Evolutionary conservation across 2,329 filamentous ascomycete genomes (phyloP).

Genomic region (Onygenales sp.): DNA sequence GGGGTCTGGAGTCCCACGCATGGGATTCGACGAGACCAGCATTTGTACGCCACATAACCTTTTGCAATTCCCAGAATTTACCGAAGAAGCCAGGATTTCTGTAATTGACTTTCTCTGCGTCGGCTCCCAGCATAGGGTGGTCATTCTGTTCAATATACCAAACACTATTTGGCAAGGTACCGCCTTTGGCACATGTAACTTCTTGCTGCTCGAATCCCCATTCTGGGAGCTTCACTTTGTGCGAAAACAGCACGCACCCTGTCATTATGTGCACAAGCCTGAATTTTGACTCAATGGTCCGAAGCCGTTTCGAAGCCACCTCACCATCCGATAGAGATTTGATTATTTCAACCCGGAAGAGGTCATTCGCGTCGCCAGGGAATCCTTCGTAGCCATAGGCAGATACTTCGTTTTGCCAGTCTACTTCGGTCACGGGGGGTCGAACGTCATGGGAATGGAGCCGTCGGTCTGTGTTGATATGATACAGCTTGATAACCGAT

Average conservation of each 20-base stretch:
- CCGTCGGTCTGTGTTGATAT: conserved; percentile 71
- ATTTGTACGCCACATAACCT: conserved; percentile 98
- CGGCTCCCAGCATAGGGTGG: conserved; percentile 64
- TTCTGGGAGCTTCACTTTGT: conserved; percentile 96
- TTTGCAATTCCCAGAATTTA: conserved; percentile 95
- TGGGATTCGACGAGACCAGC: conserved; percentile 93
- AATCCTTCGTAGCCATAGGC: conserved; percentile 98
- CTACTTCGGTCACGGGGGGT: conserved; percentile 71
- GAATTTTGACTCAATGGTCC: conserved; percentile 96
- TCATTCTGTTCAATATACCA: conserved; percentile 94
- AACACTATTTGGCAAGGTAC: conserved; percentile 87
- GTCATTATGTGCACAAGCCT: conserved; percentile 93
- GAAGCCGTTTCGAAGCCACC: conserved; percentile 70
- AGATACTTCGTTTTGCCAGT: conserved; percentile 94
- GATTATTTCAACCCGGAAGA: conserved; percentile 90
- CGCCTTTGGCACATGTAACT: conserved; percentile 89
- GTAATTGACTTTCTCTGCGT: conserved; percentile 93
- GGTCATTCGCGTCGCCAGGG: conserved; percentile 90
- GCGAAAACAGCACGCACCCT: conserved; percentile 89
- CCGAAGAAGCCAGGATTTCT: conserved; percentile 87
- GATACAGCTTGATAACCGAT: conserved; percentile 71
- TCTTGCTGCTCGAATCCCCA: conserved; percentile 99
- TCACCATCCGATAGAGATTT: conserved; percentile 75
- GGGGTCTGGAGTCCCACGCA: conserved; percentile 92
- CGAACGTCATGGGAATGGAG: conserved; percentile 85